Percentiles rank a stretch among this genome's conserved stretches.
These are phyloP conservation scores for Monosporascus sp. DNA, from an alignment of 2,329 filamentous ascomycete genomes.

Conservation along the genomic window DNA sequence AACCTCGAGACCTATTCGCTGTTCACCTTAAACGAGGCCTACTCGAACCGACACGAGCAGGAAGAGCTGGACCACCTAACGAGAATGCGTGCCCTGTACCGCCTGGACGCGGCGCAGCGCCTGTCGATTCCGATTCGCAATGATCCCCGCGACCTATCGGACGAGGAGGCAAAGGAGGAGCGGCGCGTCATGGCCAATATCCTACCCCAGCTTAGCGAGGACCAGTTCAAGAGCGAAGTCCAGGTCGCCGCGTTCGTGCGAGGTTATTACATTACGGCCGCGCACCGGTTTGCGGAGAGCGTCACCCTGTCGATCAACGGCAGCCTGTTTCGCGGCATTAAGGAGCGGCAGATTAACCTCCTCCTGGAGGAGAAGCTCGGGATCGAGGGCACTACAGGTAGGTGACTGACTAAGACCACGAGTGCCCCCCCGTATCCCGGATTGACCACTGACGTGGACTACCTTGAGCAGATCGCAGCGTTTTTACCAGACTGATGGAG, in stretches of 20 bases:
- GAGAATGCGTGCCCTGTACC: conserved; percentile 39
- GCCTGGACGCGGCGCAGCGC: conserved; percentile 32
- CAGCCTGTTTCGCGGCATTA: conserved; percentile 8
- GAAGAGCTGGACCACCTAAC: conserved; percentile 19
- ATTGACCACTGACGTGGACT: too few relatives aligned
- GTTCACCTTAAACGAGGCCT: conserved; percentile 47
- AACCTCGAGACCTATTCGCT: conserved; percentile 45
- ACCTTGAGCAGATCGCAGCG: neutral
- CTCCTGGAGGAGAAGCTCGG: conserved; percentile 13
- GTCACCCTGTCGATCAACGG: conserved; percentile 18
- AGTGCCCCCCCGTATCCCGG: too few relatives aligned
- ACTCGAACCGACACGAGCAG: neutral
- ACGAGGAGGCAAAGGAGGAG: conserved; percentile 40
- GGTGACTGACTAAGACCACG: too few relatives aligned
- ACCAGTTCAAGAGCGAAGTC: conserved; percentile 53
- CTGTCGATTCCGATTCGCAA: conserved; percentile 23
- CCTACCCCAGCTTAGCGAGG: conserved; percentile 40
- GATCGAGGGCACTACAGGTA: neutral
- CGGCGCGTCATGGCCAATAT: conserved; percentile 33
- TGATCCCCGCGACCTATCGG: conserved; percentile 28
- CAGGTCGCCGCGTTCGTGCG: conserved; percentile 54
- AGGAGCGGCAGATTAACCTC: conserved; percentile 6
- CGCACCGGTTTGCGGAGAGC: conserved; percentile 54
- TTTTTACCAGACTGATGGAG: conserved; percentile 37
- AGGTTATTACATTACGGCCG: conserved; percentile 62